Percentiles rank a stretch among this genome's conserved stretches.
These are phyloP conservation scores for Ogataea salicorniae DNA, from an alignment of 805 yeast species.

Conservation along the genomic window DNA sequence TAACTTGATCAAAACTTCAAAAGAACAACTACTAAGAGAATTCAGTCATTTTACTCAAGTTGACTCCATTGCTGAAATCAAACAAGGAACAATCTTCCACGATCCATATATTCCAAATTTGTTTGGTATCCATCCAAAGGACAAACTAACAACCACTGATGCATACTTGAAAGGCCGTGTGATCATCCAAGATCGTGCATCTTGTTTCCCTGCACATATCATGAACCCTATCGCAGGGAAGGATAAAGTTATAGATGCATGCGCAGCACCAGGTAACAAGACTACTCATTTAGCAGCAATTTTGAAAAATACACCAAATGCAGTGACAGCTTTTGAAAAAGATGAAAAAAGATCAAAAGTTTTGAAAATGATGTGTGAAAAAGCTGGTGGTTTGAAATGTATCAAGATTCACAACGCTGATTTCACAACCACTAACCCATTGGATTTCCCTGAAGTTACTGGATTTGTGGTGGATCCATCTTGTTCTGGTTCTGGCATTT, in stretches of 20 bases:
- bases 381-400: slow-evolving; percentile 58
- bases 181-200: slow-evolving; percentile 93
- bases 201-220: slow-evolving; percentile 92
- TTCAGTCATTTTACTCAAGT: slow-evolving; percentile 45
- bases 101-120: slow-evolving; percentile 73
- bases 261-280: slow-evolving; percentile 98
- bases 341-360: slow-evolving; percentile 68
- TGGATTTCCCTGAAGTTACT: slow-evolving; percentile 57
- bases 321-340: slow-evolving; percentile 82
- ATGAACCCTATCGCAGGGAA: slow-evolving; percentile 52
- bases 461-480: slow-evolving; percentile 94
- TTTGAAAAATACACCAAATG: slow-evolving; percentile 35
- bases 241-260: slow-evolving; percentile 76
- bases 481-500: slow-evolving; percentile 96
- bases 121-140: slow-evolving; percentile 78
- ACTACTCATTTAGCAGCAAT: slow-evolving; percentile 86
- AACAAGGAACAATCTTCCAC: slow-evolving; percentile 56
- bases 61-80: slow-evolving; percentile 35
- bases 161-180: slow-evolving; percentile 71
- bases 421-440: slow-evolving; percentile 57
- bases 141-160: slow-evolving; percentile 59
- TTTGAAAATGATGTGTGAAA: slow-evolving; percentile 69
- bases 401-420: slow-evolving; percentile 46
- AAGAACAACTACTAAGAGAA: slow-evolving; percentile 34
- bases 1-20: slow-evolving; percentile 53